Base-by-base conservation (phyloP, 2,329 filamentous ascomycete species). In the Coleophoma eucalyptorum region DNA sequence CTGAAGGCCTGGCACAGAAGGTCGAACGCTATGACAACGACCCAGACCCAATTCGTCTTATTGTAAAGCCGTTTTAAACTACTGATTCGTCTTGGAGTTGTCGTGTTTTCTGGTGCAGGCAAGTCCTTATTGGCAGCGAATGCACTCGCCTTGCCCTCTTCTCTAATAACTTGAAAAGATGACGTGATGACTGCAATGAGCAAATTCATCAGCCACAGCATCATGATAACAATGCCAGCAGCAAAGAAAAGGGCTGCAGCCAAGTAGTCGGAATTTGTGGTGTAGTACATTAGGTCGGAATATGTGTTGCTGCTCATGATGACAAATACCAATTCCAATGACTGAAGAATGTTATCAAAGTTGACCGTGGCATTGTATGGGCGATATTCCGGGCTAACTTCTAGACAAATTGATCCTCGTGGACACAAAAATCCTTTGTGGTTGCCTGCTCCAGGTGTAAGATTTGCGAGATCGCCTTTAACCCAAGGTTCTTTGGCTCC, bases 261-360 rank as follows among this genome's bases (percentile, higher is more conserved):
- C 6, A 96, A 79, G 62, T 96, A 97, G 67, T 99, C 94, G 21
- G 90, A 95, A 63, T 96, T 84, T 48, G 89, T 91, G 4, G 93
- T 91, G 61, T 90, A 89, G 69, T 99, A 99, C 76, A 99, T 90
- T 48, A 97, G 73, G 68, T 97, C 90, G 1, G 90, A 88, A 69
- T 95, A 99, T 0, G 94, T 99, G 67, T 99, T 99, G 45, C 91
- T 93, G 62, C 90, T 96, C 90, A 99, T 99, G 65, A 99, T 87
- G 47, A 99, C 90, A 65, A 99, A 99, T 2, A 99, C 92, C 51
- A 97, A 76, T 70, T 99, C 91, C 48, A 97, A 72, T 0, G 92
- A 97, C 57, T 97, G 86, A 31, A 90, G 72, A 38, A 99, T 95
- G 65, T 97, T 93, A 73, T 99, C 94, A 64, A 97, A 99, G 67